Evolutionary conservation across 805 yeast genomes (phyloP), one percentile per base, ranked within the genome.

Genomic region (Hanseniaspora meyeri): DNA sequence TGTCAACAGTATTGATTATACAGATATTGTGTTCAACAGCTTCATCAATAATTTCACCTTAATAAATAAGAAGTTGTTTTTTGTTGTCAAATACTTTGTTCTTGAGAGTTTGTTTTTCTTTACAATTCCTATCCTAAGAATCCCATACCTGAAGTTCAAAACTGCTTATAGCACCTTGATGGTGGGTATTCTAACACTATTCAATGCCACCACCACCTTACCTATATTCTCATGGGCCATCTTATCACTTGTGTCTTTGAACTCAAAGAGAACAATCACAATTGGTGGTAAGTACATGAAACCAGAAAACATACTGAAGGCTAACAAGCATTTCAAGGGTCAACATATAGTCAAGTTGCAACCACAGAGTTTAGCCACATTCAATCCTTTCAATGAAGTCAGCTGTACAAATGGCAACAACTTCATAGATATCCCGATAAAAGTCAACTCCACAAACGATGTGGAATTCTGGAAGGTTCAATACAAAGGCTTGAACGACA

Each of bases 341-440:
- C 81, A 81, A 45, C 86, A 87, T 64, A 85, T 90, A 0, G 83
- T 93, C 59, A 85, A 90, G 64, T 85, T 86, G 59, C 72, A 93
- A 38, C 97, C 98, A 0, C 97, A 91, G 68, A 85, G 95, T 46
- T 83, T 95, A 0, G 96, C 95, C 4, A 74, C 76, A 63, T 70
- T 93, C 62, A 88, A 90, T 60, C 96, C 96, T 2, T 78, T 80
- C 62, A 78, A 75, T 51, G 80, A 78, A 32, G 74, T 79, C 4
- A 77, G 77, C 59, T 93, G 98, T 70, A 61, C 85, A 46, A 77
- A 78, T 17, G 43, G 46, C 14, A 17, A 73, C 11, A 60, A 59
- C 12, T 38, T 16, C 24, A 42, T 57, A 12, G 58, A 67, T 19
- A 72, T 89, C 59, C 96, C 97, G 7, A 73, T 93, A 14, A 80